Evolutionary conservation across 306 rosid genomes (phyloP).

Genomic region (Acacia crassicarpa): DNA sequence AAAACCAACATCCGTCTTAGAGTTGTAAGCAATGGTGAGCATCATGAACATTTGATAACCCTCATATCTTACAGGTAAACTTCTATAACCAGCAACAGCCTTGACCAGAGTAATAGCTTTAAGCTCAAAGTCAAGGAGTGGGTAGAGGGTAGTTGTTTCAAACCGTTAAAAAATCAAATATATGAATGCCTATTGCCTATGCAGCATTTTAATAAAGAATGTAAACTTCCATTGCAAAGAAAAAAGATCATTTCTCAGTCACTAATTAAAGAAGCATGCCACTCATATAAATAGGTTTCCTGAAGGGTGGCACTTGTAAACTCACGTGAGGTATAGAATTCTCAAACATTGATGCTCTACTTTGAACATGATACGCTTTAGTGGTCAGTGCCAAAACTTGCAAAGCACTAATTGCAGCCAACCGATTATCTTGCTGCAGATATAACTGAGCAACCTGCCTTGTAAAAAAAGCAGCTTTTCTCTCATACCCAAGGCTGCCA

Average conservation of each 20-base stretch:
- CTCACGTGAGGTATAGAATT: constrained; percentile 61
- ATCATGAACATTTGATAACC: background rate
- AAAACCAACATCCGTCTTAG: background rate
- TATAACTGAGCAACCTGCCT: constrained; percentile 98
- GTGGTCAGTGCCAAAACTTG: constrained; percentile 98
- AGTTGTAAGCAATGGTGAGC: background rate
- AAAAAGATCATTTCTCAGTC: background rate
- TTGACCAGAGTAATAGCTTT: background rate
- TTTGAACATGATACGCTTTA: constrained; percentile 94
- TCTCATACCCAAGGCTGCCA: constrained; percentile 89
- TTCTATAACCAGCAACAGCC: constrained; percentile 5
- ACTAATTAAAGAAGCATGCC: constrained; percentile 12
- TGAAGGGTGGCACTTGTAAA: constrained; percentile 31
- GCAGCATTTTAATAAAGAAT: background rate
- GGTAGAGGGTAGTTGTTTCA: background rate
- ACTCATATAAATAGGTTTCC: background rate
- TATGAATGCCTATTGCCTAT: constrained; percentile 4
- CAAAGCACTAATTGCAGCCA: constrained; percentile 98
- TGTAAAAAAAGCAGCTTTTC: constrained; percentile 94
- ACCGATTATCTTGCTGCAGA: constrained; percentile 87
- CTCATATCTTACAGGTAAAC: constrained; percentile 7
- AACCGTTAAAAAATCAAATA: constrained; percentile 6
- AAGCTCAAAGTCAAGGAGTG: constrained; percentile 18
- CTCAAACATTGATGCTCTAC: constrained; percentile 66
- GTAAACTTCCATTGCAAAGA: constrained; percentile 7